Percentiles rank a stretch among this genome's conserved stretches.
Evolutionary conservation across 2,329 filamentous ascomycete genomes (phyloP).

Genomic region (Knufia petricola): DNA sequence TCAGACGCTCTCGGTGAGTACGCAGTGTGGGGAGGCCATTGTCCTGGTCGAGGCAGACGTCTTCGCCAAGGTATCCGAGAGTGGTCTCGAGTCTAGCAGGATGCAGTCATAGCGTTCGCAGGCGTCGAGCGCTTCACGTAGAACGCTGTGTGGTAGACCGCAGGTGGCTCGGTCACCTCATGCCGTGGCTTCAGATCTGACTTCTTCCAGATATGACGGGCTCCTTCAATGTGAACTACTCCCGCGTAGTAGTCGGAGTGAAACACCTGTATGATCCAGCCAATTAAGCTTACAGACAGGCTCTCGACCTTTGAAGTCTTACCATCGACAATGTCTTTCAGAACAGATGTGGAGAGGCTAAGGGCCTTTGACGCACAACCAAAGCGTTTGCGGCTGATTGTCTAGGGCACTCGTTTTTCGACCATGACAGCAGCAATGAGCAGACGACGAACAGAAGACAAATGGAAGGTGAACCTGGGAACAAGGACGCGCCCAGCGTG

Average conservation of each 20-base stretch:
- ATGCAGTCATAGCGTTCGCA: not conserved
- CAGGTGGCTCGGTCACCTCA: not conserved
- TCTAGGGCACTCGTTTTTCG: slow-evolving; percentile 4
- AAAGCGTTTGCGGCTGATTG: not conserved
- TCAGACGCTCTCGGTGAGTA: not conserved
- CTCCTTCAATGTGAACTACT: not conserved
- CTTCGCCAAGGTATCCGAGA: not conserved
- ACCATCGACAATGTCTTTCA: slow-evolving; percentile 6
- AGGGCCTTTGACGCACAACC: not conserved
- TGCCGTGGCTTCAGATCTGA: not conserved
- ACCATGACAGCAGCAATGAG: slow-evolving; percentile 10
- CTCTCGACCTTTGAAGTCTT: slow-evolving; percentile 7
- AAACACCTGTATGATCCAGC: slow-evolving; percentile 10
- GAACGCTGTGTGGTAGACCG: not conserved
- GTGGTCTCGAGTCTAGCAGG: not conserved
- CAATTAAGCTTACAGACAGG: slow-evolving; percentile 8
- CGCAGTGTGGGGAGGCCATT: not conserved
- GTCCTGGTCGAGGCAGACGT: too few species aligned
- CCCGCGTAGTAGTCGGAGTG: not conserved
- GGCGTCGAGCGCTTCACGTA: not conserved
- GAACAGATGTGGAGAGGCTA: slow-evolving; percentile 9
- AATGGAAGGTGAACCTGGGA: slow-evolving; percentile 9
- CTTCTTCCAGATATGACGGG: not conserved
- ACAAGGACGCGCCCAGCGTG: slow-evolving; percentile 9
- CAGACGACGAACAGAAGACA: slow-evolving; percentile 7